Base-by-base conservation (phyloP, 2,329 filamentous ascomycete genomes). In the Colletotrichum destructivum region DNA sequence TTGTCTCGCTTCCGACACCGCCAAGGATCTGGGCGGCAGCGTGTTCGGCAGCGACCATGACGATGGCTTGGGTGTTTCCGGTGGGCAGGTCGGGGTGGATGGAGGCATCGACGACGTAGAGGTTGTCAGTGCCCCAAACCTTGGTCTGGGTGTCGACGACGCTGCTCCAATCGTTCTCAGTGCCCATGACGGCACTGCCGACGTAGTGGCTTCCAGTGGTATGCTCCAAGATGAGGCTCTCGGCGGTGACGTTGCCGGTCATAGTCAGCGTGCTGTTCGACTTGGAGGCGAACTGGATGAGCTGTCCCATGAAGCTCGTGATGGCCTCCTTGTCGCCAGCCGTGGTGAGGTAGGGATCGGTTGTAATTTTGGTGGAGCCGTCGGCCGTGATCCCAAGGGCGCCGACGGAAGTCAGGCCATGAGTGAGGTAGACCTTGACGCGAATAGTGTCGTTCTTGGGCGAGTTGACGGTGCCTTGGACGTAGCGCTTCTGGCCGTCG, bases 101-200 rank as follows among this genome's bases (percentile, higher is more conserved):
- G 23, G 86, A 87, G 0, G 88, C 89, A 72, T 91, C 90, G 3
- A 91, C 87, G 15, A 91, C 87, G 75, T 89, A 90, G 54, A 90
- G 80, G 79, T 90, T 90, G 69, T 90, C 86, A 0, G 87, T 90
- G 55, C 89, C 88, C 74, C 88, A 90, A 3, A 90, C 87, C 77
- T 86, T 87, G 59, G 88, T 87, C 77, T 90, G 82, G 6, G 84
- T 77, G 73, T 90, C 89, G 0, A 90, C 88, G 2, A 90, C 88
- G 1, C 85, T 82, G 35, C 81, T 85, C 3, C 88, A 88, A 42
- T 71, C 70, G 46, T 87, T 85, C 66, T 88, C 84, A 0, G 80
- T 80, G 5, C 88, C 88, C 77, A 90, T 84, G 76, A 71, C 42
- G 67, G 86, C 82, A 31, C 81, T 85, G 8, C 88, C 88, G 55